These are phyloP conservation scores for Paralagenidium karlingii DNA, from an alignment of 352 stramenopile species.

Conservation along the genomic window DNA sequence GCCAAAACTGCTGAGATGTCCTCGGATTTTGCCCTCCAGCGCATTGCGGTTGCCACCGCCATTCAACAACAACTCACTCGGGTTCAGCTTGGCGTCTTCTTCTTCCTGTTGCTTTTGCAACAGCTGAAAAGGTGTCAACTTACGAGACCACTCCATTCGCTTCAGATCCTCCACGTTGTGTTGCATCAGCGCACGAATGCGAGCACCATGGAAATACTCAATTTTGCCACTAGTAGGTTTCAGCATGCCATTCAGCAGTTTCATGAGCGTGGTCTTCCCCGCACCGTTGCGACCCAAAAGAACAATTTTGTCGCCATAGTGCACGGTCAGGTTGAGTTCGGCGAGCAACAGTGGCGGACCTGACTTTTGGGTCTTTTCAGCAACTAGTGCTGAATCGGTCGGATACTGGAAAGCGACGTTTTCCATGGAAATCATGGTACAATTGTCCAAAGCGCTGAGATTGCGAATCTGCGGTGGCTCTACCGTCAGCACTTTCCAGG, in stretches of 20 bases:
- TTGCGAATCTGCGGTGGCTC: slow-evolving; percentile 41
- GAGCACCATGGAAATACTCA: slow-evolving; percentile 91
- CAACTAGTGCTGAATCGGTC: slow-evolving; percentile 11
- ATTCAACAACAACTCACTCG: slow-evolving; percentile 88
- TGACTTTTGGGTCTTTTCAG: slow-evolving; percentile 69
- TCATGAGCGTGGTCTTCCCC: slow-evolving; percentile 96
- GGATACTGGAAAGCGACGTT: slow-evolving; percentile 35
- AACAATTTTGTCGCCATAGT: slow-evolving; percentile 95
- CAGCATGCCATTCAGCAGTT: slow-evolving; percentile 92
- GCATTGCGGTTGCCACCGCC: slow-evolving; percentile 90
- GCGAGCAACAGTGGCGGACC: slow-evolving; percentile 81
- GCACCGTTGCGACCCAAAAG: slow-evolving; percentile 94
- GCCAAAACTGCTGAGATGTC: slow-evolving; percentile 50
- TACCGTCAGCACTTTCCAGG: slow-evolving; percentile 26
- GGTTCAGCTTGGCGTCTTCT: slow-evolving; percentile 90
- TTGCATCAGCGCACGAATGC: slow-evolving; percentile 40
- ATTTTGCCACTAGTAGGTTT: slow-evolving; percentile 95
- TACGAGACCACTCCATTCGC: slow-evolving; percentile 86
- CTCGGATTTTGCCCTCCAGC: slow-evolving; percentile 47
- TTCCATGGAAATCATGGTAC: slow-evolving; percentile 38
- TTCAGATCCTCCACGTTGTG: slow-evolving; percentile 84
- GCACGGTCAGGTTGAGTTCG: slow-evolving; percentile 92
- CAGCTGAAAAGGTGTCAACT: slow-evolving; percentile 91
- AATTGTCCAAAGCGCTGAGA: slow-evolving; percentile 25
- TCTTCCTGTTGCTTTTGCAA: slow-evolving; percentile 91